Conservation (phyloP, 768 basidiomycete species). For the Symmetrospora coprosmae region DNA sequence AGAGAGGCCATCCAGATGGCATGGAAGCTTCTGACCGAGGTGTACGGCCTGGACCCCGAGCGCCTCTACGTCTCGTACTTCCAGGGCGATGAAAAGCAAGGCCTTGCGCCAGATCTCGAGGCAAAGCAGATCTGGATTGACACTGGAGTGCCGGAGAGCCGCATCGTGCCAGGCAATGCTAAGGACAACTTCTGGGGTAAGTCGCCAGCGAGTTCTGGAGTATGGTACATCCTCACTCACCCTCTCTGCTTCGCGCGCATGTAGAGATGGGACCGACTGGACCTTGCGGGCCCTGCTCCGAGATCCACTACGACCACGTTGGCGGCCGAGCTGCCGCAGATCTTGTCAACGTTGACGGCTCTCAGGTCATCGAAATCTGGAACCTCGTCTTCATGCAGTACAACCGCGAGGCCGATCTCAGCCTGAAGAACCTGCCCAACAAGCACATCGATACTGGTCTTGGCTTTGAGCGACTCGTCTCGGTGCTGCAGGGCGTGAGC, state of each 20-base stretch:
- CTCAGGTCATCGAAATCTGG: conserved; percentile 95
- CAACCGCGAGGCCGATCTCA: conserved; percentile 82
- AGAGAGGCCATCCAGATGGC: conserved; percentile 84
- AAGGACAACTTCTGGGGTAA: conserved; percentile 99
- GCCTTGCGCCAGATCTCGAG: conserved; percentile 74
- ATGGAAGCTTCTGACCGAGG: conserved; percentile 81
- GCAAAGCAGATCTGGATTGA: conserved; percentile 73
- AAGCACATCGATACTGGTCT: conserved; percentile 98
- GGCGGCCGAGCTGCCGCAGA: conserved; percentile 90
- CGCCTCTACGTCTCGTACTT: conserved; percentile 95
- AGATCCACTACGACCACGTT: conserved; percentile 92
- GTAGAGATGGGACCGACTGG: conserved; percentile 97
- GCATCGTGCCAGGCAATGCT: conserved; percentile 81
- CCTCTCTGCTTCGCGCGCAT: neutral
- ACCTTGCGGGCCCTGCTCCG: conserved; percentile 94
- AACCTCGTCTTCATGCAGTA: conserved; percentile 99
- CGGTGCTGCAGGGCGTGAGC: conserved; percentile 70
- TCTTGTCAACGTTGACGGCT: conserved; percentile 90
- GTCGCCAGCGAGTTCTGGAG: conserved; percentile 27
- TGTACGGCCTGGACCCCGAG: conserved; percentile 76
- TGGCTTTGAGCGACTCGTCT: conserved; percentile 97
- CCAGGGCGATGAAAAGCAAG: conserved; percentile 74
- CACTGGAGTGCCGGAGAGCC: conserved; percentile 75
- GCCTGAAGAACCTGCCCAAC: conserved; percentile 62
- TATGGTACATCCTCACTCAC: neutral